These are phyloP conservation scores for Aspergillus sp. DNA, from an alignment of 2,329 filamentous ascomycete species.

Conservation along the genomic window DNA sequence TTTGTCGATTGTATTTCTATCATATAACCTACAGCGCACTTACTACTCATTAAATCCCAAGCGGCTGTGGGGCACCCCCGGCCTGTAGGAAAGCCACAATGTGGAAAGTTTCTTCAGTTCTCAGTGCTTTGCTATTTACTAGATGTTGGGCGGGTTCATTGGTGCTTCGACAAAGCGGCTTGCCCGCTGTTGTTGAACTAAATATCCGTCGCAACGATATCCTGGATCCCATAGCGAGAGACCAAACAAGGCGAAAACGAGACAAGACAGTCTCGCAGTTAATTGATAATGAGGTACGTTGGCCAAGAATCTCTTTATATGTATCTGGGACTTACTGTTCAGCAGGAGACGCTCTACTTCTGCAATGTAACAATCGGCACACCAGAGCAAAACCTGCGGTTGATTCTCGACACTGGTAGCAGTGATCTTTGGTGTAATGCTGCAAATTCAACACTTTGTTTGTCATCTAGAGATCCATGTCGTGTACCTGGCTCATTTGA, in stretches of 20 bases:
- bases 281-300: constrained; percentile 54
- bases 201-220: constrained; percentile 52
- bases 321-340: neutral
- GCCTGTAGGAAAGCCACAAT: neutral
- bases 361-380: constrained; percentile 60
- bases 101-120: constrained; percentile 12
- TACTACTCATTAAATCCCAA: neutral
- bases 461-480: constrained; percentile 42
- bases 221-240: constrained; percentile 46
- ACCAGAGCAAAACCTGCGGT: constrained; percentile 53
- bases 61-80: neutral
- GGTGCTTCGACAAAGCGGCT: constrained; percentile 31
- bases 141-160: constrained; percentile 22
- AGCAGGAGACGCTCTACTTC: constrained; percentile 56
- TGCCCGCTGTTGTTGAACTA: constrained; percentile 50
- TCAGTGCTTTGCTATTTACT: constrained; percentile 18
- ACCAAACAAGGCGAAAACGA: constrained; percentile 46
- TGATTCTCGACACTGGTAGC: constrained; percentile 63
- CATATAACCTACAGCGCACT: neutral
- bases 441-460: constrained; percentile 50
- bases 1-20: neutral
- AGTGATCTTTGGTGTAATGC: constrained; percentile 64
- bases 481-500: constrained; percentile 52
- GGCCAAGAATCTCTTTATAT: neutral
- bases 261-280: constrained; percentile 42